Conservation (phyloP, 257 asterid species). For the Cynanchum wilfordii region DNA sequence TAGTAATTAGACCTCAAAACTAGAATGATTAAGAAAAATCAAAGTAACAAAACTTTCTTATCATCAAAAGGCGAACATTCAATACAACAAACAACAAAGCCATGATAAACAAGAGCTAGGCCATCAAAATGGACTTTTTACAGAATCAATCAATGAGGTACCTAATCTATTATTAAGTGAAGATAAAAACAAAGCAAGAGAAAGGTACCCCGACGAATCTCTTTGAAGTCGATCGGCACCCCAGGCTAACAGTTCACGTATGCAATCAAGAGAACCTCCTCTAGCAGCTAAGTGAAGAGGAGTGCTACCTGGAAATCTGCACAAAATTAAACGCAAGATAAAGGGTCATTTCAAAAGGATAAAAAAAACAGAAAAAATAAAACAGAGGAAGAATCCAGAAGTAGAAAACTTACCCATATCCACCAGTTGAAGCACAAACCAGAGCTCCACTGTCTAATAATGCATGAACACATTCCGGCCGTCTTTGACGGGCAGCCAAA, state of each 20-base stretch:
- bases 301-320: conserved; percentile 79
- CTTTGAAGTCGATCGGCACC: conserved; percentile 84
- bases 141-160: not conserved
- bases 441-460: conserved; percentile 80
- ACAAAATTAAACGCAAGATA: conserved; percentile 3
- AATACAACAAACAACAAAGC: not conserved
- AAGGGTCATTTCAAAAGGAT: not conserved
- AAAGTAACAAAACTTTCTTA: not conserved
- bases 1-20: not conserved
- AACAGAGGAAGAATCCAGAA: not conserved
- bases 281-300: conserved; percentile 99
- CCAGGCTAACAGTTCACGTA: conserved; percentile 89
- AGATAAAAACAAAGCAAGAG: not conserved
- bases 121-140: not conserved
- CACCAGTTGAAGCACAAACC: conserved; percentile 77
- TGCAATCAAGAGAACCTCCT: conserved; percentile 90
- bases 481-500: conserved; percentile 81
- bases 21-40: not conserved
- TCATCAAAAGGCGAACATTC: not conserved
- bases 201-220: conserved; percentile 77
- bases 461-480: conserved; percentile 62
- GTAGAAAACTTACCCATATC: conserved; percentile 49
- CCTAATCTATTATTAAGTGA: not conserved
- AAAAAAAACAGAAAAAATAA: too few species aligned
- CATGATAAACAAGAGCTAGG: not conserved